These are phyloP conservation scores for Lachnellula arida DNA, from an alignment of 2,329 filamentous ascomycete species.

Conservation along the genomic window DNA sequence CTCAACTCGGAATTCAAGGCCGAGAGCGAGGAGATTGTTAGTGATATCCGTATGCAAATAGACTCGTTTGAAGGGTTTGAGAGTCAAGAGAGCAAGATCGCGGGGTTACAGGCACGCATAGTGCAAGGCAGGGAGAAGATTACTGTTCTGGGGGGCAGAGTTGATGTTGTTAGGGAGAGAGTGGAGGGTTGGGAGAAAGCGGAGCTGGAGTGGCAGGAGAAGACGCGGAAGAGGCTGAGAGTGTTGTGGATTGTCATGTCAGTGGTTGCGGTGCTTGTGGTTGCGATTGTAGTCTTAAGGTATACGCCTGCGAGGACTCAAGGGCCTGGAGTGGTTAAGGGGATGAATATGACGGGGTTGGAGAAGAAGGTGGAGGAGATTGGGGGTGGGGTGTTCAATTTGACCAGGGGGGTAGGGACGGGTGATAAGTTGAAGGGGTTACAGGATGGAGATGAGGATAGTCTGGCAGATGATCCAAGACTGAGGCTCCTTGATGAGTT, in stretches of 20 bases:
- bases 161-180: constrained; percentile 58
- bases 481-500: constrained; percentile 32
- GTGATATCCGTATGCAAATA: constrained; percentile 51
- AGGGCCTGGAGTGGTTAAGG: constrained; percentile 8
- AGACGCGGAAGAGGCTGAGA: constrained; percentile 57
- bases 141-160: constrained; percentile 53
- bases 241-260: constrained; percentile 59
- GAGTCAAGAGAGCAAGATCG: constrained; percentile 59
- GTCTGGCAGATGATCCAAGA: constrained; percentile 26
- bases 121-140: constrained; percentile 55
- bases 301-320: constrained; percentile 17
- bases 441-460: constrained; percentile 9
- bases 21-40: constrained; percentile 54
- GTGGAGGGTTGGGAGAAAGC: constrained; percentile 65
- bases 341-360: constrained; percentile 15
- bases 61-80: constrained; percentile 58
- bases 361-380: constrained; percentile 14
- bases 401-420: not conserved
- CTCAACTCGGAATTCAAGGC: constrained; percentile 54
- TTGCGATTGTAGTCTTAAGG: constrained; percentile 40
- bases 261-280: constrained; percentile 39
- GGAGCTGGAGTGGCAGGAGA: constrained; percentile 65
- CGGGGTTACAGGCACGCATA: constrained; percentile 57
- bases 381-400: constrained; percentile 15
- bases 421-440: constrained; percentile 10